Base-by-base conservation (phyloP, 2,329 filamentous ascomycete genomes). In the Arthroderma sp. region DNA sequence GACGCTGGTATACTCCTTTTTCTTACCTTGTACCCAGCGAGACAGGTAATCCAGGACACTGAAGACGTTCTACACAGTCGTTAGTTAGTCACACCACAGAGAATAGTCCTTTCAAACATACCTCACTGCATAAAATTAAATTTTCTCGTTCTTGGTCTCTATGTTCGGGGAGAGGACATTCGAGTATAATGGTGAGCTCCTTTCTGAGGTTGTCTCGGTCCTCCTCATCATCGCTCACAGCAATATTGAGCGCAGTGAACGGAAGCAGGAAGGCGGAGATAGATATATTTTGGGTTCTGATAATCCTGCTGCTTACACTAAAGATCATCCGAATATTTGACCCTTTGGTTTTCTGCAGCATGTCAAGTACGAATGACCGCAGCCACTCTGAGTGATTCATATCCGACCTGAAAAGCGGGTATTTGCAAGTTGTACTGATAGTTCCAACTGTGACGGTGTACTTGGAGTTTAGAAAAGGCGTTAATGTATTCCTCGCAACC, bases 201-300 rank as follows among this genome's bases (percentile, higher is more conserved):
- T 68, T 63, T n/a, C 78, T 69, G 31, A 95, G 73, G 44, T 80
- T 72, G 22, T 73, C 61, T 40, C 77, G 75, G 51, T 88, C 77
- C 44, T 73, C 55, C 28, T 81, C 72, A 1, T 74, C 75, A 22
- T 85, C 78, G 27, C 83, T 83, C 7, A 94, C 71, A 15, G 95
- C 75, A 29, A 89, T 75, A 57, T 95, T 93, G 31, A 95, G 64
- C 3, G 85, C 80, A 10, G 88, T 73, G 58, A 91, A 96, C 0
- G 91, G 93, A 10, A 98, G 72, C 30, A 98, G 69, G 54, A 95
- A 96, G 37, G 83, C 83, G 0, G 88, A 78, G 30, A 94, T 88
- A 0, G 83, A 81, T 7, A 91, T 70, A 57, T 96, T 88, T 57
- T 91, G 86, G 30, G 85, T 82, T 47, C 81, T 79, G 48, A 96